Evolutionary conservation across 2,329 filamentous ascomycete species (phyloP), one percentile per base, ranked within the genome.

Genomic region (Colletotrichum agaves): DNA sequence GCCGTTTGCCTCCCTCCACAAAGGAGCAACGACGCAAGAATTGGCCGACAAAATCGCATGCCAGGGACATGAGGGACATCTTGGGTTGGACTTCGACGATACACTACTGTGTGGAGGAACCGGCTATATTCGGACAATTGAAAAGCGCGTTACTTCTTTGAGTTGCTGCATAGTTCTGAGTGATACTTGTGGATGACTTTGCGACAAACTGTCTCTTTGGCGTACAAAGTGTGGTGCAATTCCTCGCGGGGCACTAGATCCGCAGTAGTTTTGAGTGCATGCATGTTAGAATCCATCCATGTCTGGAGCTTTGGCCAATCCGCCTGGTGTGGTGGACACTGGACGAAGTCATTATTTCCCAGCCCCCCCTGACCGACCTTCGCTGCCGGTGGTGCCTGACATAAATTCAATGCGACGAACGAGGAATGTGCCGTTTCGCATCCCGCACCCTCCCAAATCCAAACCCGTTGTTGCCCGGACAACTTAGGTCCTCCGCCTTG

Each of bases 31-130:
- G 74, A 71, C 72, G 72, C 71, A 74, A 72, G 5, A 35, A 17
- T 74, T 74, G 73, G 74, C 75, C 71, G 73, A 71, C 73, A 72
- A 71, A 73, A 73, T 76, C 72, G 66, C 73, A 75, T 72, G 74
- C 74, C 71, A 70, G 64, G 61, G 72, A 74, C 75, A 72, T 76
- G 73, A 70, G 71, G 73, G 75, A 60, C 53, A 27, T 69, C 53
- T 70, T 60, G 56, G 62, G 59, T 70, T 70, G 62, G 61, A 61
- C 55, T 70, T 71, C 65, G 53, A 46, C 59, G 61, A 46, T 53
- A 63, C 67, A 63, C 27, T 27, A 46, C 44, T 63, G 70, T 69
- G 59, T 66, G 69, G 62, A 47, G 37, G 44, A 52, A 57, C 52
- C 61, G 52, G 69, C 69, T 71, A 67, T 64, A 41, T 58, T 69